Evolutionary conservation across 148 eudicot species (phyloP).

Genomic region (Hydrangea macrophylla): DNA sequence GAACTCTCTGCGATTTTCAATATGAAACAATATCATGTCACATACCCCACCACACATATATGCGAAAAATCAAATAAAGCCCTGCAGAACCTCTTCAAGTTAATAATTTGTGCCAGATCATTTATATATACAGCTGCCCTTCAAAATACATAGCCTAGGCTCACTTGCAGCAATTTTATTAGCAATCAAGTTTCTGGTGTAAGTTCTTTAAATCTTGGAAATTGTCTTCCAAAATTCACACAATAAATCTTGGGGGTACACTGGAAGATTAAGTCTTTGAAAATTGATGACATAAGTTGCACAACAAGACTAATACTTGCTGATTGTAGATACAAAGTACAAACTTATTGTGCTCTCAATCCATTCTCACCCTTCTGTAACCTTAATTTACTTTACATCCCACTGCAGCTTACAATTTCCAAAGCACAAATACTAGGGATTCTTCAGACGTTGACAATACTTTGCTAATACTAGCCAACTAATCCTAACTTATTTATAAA

Average conservation of each 20-base stretch:
- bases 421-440: background rate
- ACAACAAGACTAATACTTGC: too few species aligned
- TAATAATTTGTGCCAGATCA: background rate
- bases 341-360: background rate
- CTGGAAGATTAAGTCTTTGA: background rate
- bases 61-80: background rate
- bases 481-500: background rate
- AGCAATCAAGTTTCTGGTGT: background rate
- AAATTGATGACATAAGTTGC: too few species aligned
- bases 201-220: background rate
- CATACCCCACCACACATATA: background rate
- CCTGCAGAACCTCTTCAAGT: background rate
- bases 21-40: background rate
- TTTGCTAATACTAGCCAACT: background rate
- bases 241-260: background rate
- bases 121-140: background rate
- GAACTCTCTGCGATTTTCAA: background rate
- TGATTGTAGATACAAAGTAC: background rate
- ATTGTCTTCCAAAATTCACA: background rate
- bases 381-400: background rate
- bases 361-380: background rate
- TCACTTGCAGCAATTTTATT: too few species aligned
- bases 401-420: background rate
- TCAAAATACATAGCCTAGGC: background rate
- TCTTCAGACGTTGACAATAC: background rate